These are phyloP conservation scores for Polytrichum commune DNA, from an alignment of 225 moss, liverwort and hornwort genomes.

Conservation along the genomic window DNA sequence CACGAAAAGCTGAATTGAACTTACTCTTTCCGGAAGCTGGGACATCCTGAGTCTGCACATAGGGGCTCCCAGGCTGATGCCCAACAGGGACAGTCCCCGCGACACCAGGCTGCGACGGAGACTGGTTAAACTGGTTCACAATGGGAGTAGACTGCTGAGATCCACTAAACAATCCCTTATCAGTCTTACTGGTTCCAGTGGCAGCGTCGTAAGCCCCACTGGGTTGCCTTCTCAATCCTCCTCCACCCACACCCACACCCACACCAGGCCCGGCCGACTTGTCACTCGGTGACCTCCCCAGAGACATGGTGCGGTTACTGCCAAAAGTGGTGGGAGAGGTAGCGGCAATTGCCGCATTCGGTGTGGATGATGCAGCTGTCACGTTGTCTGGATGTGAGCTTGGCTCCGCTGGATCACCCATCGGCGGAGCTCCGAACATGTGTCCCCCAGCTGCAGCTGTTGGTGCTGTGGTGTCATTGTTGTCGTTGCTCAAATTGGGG, in stretches of 20 bases:
- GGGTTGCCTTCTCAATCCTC: constrained; percentile 28
- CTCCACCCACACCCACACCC: constrained; percentile 16
- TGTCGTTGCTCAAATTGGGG: constrained; percentile 12
- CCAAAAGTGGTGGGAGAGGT: constrained; percentile 14
- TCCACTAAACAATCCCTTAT: constrained; percentile 31
- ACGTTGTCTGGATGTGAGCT: constrained; percentile 81
- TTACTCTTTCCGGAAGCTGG: constrained; percentile 36
- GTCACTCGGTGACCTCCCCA: constrained; percentile 15
- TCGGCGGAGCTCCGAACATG: constrained; percentile 67
- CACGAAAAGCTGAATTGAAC: not conserved
- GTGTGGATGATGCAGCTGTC: constrained; percentile 49
- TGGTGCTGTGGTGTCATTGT: not conserved
- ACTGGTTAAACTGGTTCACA: constrained; percentile 25
- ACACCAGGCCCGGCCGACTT: not conserved
- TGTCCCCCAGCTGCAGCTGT: constrained; percentile 14
- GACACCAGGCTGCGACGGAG: constrained; percentile 38
- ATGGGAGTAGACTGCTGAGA: constrained; percentile 15
- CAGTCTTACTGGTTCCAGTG: constrained; percentile 16
- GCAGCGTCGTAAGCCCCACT: constrained; percentile 33
- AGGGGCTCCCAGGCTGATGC: constrained; percentile 45
- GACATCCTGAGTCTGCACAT: constrained; percentile 49
- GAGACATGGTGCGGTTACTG: not conserved
- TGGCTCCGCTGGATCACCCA: constrained; percentile 82
- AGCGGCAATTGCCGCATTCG: not conserved
- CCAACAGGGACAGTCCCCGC: constrained; percentile 31